These are phyloP conservation scores for Aspergillus brunneoviolaceus DNA, from an alignment of 2,329 filamentous ascomycete genomes.

Conservation along the genomic window DNA sequence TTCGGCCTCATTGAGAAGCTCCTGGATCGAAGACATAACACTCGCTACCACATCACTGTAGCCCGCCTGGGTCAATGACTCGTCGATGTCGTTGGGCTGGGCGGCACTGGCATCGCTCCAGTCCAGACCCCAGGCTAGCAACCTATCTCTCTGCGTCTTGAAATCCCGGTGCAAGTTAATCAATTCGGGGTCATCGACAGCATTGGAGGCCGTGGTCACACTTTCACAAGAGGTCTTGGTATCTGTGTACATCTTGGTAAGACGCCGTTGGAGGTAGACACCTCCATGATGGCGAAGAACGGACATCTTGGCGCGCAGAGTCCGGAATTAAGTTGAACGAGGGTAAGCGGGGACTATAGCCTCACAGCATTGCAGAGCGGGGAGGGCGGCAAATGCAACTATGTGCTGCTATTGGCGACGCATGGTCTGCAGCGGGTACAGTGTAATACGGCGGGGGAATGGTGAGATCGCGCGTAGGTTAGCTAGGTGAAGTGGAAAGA, in stretches of 20 bases:
- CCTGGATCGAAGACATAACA: slow-evolving; percentile 64
- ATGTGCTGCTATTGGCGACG: slow-evolving; percentile 4
- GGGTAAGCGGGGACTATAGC: slow-evolving; percentile 13
- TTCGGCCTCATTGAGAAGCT: slow-evolving; percentile 62
- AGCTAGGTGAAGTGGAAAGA: slow-evolving; percentile 11
- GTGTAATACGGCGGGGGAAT: background rate
- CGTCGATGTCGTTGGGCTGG: slow-evolving; percentile 61
- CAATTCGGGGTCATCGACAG: slow-evolving; percentile 52
- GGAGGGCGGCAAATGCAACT: background rate
- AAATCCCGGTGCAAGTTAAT: slow-evolving; percentile 59
- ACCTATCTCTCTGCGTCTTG: slow-evolving; percentile 62
- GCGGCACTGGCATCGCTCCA: slow-evolving; percentile 63
- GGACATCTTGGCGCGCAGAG: slow-evolving; percentile 42
- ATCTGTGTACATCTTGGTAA: slow-evolving; percentile 63
- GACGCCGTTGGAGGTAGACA: slow-evolving; percentile 48
- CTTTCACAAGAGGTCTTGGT: slow-evolving; percentile 62
- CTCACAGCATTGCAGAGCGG: slow-evolving; percentile 20
- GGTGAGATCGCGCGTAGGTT: background rate
- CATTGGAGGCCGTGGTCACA: slow-evolving; percentile 51
- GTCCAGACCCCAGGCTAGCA: slow-evolving; percentile 65
- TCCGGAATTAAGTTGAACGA: slow-evolving; percentile 8
- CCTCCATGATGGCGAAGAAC: slow-evolving; percentile 48
- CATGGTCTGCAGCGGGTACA: slow-evolving; percentile 3
- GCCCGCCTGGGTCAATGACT: slow-evolving; percentile 61
- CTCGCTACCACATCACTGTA: slow-evolving; percentile 64